Base-by-base conservation (phyloP, 805 yeast genomes). In the Wickerhamiella azymoides region DNA sequence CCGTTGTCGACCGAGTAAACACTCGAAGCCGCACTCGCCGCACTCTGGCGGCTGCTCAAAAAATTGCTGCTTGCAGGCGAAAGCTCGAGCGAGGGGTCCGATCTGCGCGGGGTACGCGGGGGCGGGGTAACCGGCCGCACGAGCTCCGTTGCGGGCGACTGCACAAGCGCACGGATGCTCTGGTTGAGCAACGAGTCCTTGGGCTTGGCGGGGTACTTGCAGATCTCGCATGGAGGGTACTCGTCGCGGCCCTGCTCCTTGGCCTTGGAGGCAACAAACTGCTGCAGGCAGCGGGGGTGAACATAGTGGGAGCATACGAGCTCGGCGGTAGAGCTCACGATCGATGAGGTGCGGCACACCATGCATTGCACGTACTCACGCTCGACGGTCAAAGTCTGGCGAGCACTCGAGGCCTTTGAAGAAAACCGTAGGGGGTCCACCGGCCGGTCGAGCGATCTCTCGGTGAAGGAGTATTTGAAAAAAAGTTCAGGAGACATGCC, bases 141-240 rank as follows among this genome's bases (percentile, higher is more conserved):
- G 10, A 35, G 10, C 43, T 6, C 35, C 24, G 24, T 5, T 4
- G 28, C 13, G 25, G 42, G 28, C 24, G 21, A 10, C 39, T 11
- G 36, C 37, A 40, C 28, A 8, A 37, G 21, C 13, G 45, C 24
- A 7, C 45, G 45, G 3, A 42, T 35, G 26, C 24, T 18, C 39
- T 36, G 39, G 32, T 35, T 42, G 10, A 42, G n/a, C 11, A 36
- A n/a, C 25, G 30, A 24, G 9, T 47, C 45, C 14, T 42, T 39
- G 14, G 49, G 49, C 33, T 47, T 42, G 16, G 47, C 44, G 1
- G 50, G 45, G 32, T 43, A 40, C 21, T 36, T 28, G 42, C 50
- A 47, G 10, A 47, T 32, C 30, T 25, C 25, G 24, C 50, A 47
- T 5, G 38, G 38, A 5, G 47, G 47, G 28, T 35, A 32, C n/a